Evolutionary conservation across 495 filamentous ascomycete genomes (phyloP).

Genomic region (Penicillium robsamsonii): DNA sequence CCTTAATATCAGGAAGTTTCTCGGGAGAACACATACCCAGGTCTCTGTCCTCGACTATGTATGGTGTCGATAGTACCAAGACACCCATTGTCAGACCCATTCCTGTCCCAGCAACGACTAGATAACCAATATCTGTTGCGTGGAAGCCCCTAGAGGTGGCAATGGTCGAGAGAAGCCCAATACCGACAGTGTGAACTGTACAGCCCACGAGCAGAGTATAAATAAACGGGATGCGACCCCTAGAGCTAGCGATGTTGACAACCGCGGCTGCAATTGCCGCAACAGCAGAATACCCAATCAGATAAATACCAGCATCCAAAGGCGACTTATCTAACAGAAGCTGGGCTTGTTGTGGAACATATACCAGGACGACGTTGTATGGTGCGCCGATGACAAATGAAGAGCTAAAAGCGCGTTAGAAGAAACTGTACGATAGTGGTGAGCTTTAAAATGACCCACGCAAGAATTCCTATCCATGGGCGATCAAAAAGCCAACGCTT

Average conservation of each 20-base stretch:
- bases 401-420: conserved; percentile 17
- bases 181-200: conserved; percentile 50
- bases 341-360: conserved; percentile 60
- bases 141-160: conserved; percentile 29
- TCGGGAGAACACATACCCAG: conserved; percentile 31
- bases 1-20: not conserved
- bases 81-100: conserved; percentile 38
- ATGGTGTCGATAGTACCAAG: conserved; percentile 49
- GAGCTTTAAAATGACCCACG: conserved; percentile 20
- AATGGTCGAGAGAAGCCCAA: conserved; percentile 48
- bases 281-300: conserved; percentile 53
- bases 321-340: conserved; percentile 49
- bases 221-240: conserved; percentile 42
- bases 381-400: conserved; percentile 48
- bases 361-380: conserved; percentile 53
- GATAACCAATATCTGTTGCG: conserved; percentile 48
- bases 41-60: conserved; percentile 49
- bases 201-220: conserved; percentile 48
- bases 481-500: conserved; percentile 34
- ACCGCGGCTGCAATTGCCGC: conserved; percentile 50
- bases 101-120: conserved; percentile 55
- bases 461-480: conserved; percentile 33
- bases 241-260: conserved; percentile 44
- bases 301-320: conserved; percentile 51
- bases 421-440: no score